A percentile compares a stretch with the other conserved stretches of the same genome.
Conservation (phyloP, 148 eudicot genomes). For the Beta vulgaris region DNA sequence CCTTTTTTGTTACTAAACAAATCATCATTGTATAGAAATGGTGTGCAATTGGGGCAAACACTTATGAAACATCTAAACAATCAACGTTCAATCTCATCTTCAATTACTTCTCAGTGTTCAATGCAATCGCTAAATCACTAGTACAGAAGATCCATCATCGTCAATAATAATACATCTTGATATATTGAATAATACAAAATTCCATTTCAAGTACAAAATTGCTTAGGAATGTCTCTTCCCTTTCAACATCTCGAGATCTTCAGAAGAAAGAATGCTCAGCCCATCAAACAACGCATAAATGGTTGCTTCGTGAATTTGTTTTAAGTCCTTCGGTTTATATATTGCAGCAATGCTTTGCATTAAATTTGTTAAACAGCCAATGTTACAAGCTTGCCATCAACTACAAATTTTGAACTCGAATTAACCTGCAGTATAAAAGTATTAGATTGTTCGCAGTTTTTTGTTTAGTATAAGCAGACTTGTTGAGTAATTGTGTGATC, state of each 20-base stretch:
- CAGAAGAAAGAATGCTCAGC: not conserved
- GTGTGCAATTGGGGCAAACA: too few relatives aligned
- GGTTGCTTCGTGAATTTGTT: not conserved
- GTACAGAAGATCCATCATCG: not conserved
- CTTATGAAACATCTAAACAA: not conserved
- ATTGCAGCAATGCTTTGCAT: not conserved
- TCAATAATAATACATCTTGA: too few relatives aligned
- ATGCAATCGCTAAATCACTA: not conserved
- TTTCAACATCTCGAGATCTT: not conserved
- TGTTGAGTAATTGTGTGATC: not conserved
- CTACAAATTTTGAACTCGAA: conserved; percentile 56
- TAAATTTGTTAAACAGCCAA: conserved; percentile 40
- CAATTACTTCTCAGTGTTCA: not conserved
- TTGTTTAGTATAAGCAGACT: not conserved
- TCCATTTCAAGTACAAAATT: conserved; percentile 18
- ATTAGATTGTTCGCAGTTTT: conserved; percentile 1
- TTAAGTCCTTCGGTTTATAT: not conserved
- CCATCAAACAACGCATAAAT: not conserved
- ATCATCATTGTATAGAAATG: too few relatives aligned
- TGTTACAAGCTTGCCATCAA: conserved; percentile 67
- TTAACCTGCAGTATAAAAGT: conserved; percentile 50
- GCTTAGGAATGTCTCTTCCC: conserved; percentile 2
- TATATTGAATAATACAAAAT: not conserved
- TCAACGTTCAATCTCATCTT: not conserved
- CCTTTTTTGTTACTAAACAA: too few relatives aligned